Conservation (phyloP, 1,284 basidiomycete species). For the Filobasidium uniguttulatum region DNA sequence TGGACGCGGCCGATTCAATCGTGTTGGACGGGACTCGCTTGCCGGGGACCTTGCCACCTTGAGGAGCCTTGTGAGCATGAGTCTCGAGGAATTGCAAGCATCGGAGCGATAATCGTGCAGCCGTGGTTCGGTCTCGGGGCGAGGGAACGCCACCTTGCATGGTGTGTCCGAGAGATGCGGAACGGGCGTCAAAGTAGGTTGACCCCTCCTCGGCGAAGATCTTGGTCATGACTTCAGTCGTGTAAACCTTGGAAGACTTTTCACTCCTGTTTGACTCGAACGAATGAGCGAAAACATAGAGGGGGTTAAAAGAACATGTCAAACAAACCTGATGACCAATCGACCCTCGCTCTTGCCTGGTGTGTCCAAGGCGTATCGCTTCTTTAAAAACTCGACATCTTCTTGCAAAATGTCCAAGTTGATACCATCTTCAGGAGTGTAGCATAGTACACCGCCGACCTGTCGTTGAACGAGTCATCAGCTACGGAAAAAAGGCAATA, state of each 20-base stretch:
- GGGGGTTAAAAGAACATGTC: background rate
- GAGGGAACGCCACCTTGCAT: conserved; percentile 91
- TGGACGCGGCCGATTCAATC: conserved; percentile 66
- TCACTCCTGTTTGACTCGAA: conserved; percentile 59
- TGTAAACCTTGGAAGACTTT: conserved; percentile 72
- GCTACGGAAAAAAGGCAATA: no score
- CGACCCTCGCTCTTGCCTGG: conserved; percentile 86
- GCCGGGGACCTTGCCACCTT: conserved; percentile 32
- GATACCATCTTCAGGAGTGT: conserved; percentile 87
- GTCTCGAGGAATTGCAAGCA: conserved; percentile 90
- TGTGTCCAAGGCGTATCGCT: conserved; percentile 69
- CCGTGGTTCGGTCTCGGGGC: conserved; percentile 81
- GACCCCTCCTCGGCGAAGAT: conserved; percentile 91
- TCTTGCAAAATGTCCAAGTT: conserved; percentile 61
- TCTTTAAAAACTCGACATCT: conserved; percentile 82
- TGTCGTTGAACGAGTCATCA: conserved; percentile 26
- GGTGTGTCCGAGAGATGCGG: conserved; percentile 87
- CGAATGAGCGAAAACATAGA: background rate
- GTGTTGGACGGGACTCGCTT: conserved; percentile 41
- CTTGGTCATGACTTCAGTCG: conserved; percentile 79
- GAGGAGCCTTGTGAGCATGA: conserved; percentile 43
- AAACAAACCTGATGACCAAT: conserved; percentile 70
- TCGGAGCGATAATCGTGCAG: conserved; percentile 73
- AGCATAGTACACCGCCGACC: conserved; percentile 83
- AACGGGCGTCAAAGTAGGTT: conserved; percentile 81